These are phyloP conservation scores for Tetrahymena thermophila DNA, from an alignment of 73 alveolate genomes.

Conservation along the genomic window DNA sequence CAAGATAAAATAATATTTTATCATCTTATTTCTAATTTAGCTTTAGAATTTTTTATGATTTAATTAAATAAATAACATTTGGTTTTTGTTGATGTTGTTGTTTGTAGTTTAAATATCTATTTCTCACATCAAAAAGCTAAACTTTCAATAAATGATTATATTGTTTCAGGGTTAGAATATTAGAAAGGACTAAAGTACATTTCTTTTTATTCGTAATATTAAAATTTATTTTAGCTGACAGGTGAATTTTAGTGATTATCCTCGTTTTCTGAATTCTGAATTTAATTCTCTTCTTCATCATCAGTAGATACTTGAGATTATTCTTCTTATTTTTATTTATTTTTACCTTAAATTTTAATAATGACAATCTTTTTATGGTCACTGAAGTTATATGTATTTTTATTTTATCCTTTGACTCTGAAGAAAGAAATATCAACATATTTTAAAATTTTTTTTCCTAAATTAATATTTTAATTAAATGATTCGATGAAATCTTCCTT, in stretches of 20 bases:
- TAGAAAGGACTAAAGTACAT: not conserved
- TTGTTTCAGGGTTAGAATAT: not conserved
- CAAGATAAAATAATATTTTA: too few species aligned
- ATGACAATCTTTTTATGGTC: not conserved
- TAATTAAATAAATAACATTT: too few species aligned
- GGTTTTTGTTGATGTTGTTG: too few species aligned
- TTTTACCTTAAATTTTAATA: not conserved
- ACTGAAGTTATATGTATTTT: not conserved
- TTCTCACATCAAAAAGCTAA: not conserved
- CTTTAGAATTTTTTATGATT: not conserved
- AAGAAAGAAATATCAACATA: not conserved
- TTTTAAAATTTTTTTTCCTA: not conserved
- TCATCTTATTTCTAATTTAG: not conserved
- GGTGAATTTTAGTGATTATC: not conserved
- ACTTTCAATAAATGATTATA: not conserved
- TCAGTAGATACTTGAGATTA: not conserved
- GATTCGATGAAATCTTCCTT: not conserved
- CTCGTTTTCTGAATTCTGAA: not conserved
- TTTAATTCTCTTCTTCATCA: not conserved
- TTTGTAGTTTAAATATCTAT: too few species aligned
- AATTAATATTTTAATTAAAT: not conserved
- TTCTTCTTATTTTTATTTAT: not conserved
- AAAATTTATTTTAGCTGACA: too few species aligned
- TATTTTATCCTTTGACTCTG: not conserved
- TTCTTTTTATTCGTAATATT: not conserved